Evolutionary conservation across 176 grass and related monocot genomes (phyloP).

Genomic region (Saccharum officinarum): DNA sequence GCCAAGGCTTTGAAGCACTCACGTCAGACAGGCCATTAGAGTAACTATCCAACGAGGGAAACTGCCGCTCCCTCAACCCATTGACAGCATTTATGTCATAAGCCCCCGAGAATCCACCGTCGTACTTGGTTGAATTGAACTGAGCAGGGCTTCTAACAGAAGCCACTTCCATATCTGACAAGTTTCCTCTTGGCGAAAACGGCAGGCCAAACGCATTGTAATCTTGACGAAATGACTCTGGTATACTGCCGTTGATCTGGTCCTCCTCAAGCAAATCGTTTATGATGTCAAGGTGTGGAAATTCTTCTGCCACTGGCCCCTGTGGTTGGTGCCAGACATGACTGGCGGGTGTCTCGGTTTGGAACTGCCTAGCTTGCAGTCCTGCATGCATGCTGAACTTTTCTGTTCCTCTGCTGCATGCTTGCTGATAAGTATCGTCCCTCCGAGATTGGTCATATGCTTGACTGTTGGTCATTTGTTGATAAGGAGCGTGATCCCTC

Average conservation of each 20-base stretch:
- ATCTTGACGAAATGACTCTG: slow-evolving; percentile 43
- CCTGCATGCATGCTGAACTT: slow-evolving; percentile 36
- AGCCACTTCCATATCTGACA: slow-evolving; percentile 29
- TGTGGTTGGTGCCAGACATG: slow-evolving; percentile 44
- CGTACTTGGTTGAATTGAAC: slow-evolving; percentile 45
- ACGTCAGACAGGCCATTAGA: slow-evolving; percentile 46
- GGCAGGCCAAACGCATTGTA: slow-evolving; percentile 44
- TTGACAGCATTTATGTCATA: slow-evolving; percentile 55
- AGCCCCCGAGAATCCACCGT: slow-evolving; percentile 49
- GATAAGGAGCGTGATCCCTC: slow-evolving; percentile 34
- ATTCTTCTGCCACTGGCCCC: slow-evolving; percentile 53
- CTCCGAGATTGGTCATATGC: slow-evolving; percentile 31
- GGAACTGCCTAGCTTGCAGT: slow-evolving; percentile 32
- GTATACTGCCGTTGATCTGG: slow-evolving; percentile 45
- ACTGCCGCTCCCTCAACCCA: slow-evolving; percentile 38
- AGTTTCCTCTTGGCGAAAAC: slow-evolving; percentile 45
- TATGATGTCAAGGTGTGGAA: slow-evolving; percentile 89
- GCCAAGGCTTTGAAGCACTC: slow-evolving; percentile 51
- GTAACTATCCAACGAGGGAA: slow-evolving; percentile 35
- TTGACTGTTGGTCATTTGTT: slow-evolving; percentile 35
- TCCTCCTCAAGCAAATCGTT: slow-evolving; percentile 92
- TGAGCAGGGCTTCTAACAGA: slow-evolving; percentile 39
- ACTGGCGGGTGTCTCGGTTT: slow-evolving; percentile 28
- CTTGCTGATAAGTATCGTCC: slow-evolving; percentile 48
- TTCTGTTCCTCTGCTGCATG: slow-evolving; percentile 41